A percentile compares a stretch with the other conserved stretches of the same genome.
These are phyloP conservation scores for Hortiboletus campestris DNA, from an alignment of 768 basidiomycete genomes.

Conservation along the genomic window DNA sequence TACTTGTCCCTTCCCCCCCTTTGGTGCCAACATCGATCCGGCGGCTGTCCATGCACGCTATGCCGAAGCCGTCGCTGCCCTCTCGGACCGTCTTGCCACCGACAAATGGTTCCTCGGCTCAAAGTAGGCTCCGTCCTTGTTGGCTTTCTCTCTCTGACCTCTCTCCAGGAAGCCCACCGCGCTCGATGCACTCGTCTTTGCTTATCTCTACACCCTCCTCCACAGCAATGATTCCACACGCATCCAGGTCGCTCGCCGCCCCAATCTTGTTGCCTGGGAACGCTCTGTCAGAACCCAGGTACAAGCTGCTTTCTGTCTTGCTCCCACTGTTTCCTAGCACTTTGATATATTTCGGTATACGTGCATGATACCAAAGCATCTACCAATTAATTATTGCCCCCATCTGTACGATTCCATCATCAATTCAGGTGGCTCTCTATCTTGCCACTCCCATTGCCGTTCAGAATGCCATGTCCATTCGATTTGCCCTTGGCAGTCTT, in stretches of 20 bases:
- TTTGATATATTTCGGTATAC: conserved; percentile 18
- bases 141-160: conserved; percentile 3
- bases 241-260: conserved; percentile 64
- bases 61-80: conserved; percentile 65
- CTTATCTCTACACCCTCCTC: conserved; percentile 71
- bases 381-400: not conserved
- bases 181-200: conserved; percentile 79
- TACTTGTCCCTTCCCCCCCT: conserved; percentile 57
- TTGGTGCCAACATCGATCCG: conserved; percentile 55
- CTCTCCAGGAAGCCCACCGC: conserved; percentile 65
- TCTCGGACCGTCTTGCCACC: conserved; percentile 71
- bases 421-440: conserved; percentile 8
- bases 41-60: conserved; percentile 55
- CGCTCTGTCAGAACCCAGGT: conserved; percentile 61
- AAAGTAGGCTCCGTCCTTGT: conserved; percentile 41
- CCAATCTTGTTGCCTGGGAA: conserved; percentile 83
- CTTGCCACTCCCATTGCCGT: conserved; percentile 21
- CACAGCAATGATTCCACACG: conserved; percentile 44
- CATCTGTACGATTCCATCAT: not conserved
- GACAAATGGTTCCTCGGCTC: conserved; percentile 84
- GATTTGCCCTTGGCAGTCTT: conserved; percentile 17
- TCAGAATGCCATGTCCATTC: conserved; percentile 10
- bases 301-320: conserved; percentile 44
- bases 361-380: conserved; percentile 2
- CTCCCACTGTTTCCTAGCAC: conserved; percentile 4